Conservation (phyloP, 768 basidiomycete species). For the Mycena crocata region DNA sequence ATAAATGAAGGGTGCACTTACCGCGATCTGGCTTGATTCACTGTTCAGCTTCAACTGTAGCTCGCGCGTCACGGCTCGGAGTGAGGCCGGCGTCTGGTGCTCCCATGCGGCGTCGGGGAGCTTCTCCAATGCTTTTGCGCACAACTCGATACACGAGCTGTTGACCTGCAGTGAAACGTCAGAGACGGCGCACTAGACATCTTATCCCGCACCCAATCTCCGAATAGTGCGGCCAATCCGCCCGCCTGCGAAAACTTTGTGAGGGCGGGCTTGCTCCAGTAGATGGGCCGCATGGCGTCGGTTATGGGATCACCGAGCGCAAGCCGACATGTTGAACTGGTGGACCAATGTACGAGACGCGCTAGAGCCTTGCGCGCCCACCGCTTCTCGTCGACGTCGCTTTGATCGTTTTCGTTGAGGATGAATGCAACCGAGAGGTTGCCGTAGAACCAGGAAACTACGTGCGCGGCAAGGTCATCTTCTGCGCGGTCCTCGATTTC, state of each 20-base stretch:
- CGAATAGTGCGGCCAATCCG: conserved; percentile 39
- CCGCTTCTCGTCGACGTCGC: conserved; percentile 30
- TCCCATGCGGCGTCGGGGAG: conserved; percentile 41
- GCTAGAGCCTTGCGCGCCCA: conserved; percentile 35
- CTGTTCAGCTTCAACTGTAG: conserved; percentile 34
- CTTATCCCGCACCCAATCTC: conserved; percentile 37
- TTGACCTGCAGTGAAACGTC: conserved; percentile 25
- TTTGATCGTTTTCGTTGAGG: conserved; percentile 26
- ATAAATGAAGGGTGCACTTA: background rate
- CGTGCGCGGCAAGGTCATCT: conserved; percentile 37
- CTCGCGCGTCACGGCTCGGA: conserved; percentile 36
- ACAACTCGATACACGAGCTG: conserved; percentile 35
- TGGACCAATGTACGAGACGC: conserved; percentile 38
- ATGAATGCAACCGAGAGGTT: conserved; percentile 42
- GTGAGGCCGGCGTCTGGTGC: conserved; percentile 37
- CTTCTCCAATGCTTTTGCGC: conserved; percentile 29
- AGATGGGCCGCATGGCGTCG: conserved; percentile 42
- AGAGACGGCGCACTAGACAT: background rate
- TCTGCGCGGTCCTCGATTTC: conserved; percentile 34
- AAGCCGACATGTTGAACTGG: conserved; percentile 27
- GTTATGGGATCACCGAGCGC: conserved; percentile 41
- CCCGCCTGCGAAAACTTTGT: conserved; percentile 40
- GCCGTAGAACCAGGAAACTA: conserved; percentile 39
- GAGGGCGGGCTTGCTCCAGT: conserved; percentile 33
- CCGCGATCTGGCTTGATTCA: conserved; percentile 27